Conservation (phyloP, 2,329 filamentous ascomycete species). For the Arthrobotrys musiformis region DNA sequence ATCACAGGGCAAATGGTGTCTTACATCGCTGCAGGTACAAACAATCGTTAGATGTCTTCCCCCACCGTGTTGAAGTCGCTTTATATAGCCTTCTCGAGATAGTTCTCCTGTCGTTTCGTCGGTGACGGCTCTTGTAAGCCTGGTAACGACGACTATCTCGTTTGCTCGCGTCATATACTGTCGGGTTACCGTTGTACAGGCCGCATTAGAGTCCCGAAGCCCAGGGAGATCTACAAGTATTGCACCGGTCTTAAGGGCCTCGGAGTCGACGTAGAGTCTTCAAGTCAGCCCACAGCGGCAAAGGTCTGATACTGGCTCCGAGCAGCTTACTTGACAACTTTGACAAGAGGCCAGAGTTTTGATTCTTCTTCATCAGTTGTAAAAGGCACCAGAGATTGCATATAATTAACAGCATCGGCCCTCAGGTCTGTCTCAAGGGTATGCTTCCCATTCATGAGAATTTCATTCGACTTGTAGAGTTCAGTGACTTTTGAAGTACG, state of each 20-base stretch:
- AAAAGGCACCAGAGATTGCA: not conserved
- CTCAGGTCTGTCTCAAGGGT: not conserved
- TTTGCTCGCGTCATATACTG: not conserved
- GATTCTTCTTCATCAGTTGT: not conserved
- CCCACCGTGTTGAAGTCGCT: not conserved
- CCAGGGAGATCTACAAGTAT: constrained; percentile 16
- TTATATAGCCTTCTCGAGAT: not conserved
- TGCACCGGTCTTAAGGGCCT: not conserved
- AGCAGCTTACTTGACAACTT: constrained; percentile 1
- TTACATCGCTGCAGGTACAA: constrained; percentile 1
- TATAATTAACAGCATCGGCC: not conserved
- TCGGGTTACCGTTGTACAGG: not conserved
- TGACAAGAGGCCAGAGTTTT: constrained; percentile 2
- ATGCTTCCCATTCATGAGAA: not conserved
- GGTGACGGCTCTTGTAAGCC: constrained; percentile 5
- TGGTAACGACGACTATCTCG: constrained; percentile 15
- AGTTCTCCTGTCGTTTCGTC: constrained; percentile 6
- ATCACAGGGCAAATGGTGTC: too few species aligned
- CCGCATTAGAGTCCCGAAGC: not conserved
- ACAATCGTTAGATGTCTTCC: not conserved
- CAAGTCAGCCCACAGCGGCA: not conserved
- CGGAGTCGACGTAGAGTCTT: constrained; percentile 4
- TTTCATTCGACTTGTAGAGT: not conserved
- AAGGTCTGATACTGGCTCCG: too few species aligned
- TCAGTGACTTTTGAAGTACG: not conserved